A percentile compares a stretch with the other conserved stretches of the same genome.
phyloP scores from a whole-genome alignment of 257 asterid species.

The Striga asiatica region DNA sequence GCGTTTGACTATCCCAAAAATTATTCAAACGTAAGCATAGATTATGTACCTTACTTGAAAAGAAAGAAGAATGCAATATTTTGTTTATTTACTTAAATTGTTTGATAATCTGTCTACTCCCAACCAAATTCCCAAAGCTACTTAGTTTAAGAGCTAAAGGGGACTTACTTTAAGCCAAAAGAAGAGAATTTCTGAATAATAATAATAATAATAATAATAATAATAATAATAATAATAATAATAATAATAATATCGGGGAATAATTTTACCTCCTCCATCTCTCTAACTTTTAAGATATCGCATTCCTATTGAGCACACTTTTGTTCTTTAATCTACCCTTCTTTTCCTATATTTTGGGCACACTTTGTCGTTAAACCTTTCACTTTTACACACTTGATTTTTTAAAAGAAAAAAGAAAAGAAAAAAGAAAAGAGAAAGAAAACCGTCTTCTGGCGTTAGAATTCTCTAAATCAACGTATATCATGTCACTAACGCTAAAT shows the following conservation, averaged over 20 bases:
- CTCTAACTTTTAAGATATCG: slow-evolving; percentile 1
- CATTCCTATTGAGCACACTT: slow-evolving; percentile 20
- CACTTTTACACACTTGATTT: background rate
- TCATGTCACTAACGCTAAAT: no score
- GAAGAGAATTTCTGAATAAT: background rate
- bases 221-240: background rate
- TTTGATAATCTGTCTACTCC: no score
- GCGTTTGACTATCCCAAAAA: no score
- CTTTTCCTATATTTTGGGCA: background rate
- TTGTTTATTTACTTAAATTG: no score
- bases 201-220: background rate
- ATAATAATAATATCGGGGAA: background rate
- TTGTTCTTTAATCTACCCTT: background rate
- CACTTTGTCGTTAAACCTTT: no score
- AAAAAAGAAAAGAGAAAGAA: background rate
- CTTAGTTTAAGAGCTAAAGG: background rate
- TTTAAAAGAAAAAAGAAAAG: background rate
- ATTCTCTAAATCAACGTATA: no score
- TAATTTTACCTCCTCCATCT: background rate
- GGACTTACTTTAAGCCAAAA: background rate
- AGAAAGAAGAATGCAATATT: no score
- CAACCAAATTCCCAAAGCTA: background rate
- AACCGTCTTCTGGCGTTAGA: no score
- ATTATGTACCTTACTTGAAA: no score
- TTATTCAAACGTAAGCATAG: no score